A percentile compares a stretch with the other conserved stretches of the same genome.
phyloP scores from a whole-genome alignment of 2,329 filamentous ascomycete species.

The Sphaerulina vaccinii region DNA sequence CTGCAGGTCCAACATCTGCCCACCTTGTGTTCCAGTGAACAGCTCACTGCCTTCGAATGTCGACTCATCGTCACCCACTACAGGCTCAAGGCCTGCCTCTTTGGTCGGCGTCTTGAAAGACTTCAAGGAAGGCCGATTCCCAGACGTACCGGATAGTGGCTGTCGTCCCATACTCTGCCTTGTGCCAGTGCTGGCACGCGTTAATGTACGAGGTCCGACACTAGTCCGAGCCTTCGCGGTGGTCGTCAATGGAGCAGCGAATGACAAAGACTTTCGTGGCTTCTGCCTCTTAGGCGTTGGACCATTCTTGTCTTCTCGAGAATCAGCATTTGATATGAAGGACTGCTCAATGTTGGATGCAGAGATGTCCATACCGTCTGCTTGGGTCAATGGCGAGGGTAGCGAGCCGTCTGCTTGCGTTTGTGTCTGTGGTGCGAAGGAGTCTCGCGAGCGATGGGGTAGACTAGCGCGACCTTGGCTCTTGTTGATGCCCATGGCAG shows the following conservation, averaged over 20 bases:
- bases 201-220: conserved; percentile 18
- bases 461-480: conserved; percentile 13
- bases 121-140: conserved; percentile 30
- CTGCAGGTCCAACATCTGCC: conserved; percentile 15
- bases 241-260: conserved; percentile 21
- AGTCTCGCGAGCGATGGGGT: conserved; percentile 25
- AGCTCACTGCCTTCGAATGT: conserved; percentile 42
- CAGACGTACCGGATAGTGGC: conserved; percentile 30
- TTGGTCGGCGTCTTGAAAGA: conserved; percentile 28
- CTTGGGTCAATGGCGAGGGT: conserved; percentile 13
- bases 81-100: conserved; percentile 11
- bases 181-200: conserved; percentile 11
- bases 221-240: conserved; percentile 30
- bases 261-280: conserved; percentile 17
- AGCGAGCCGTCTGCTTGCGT: conserved; percentile 19
- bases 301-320: conserved; percentile 31
- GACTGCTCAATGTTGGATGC: conserved; percentile 22
- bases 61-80: conserved; percentile 32
- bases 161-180: conserved; percentile 21
- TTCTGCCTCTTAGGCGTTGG: conserved; percentile 44
- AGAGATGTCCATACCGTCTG: conserved; percentile 21
- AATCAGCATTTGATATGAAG: conserved; percentile 34
- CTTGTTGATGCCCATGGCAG: conserved; percentile 37
- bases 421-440: conserved; percentile 12
- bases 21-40: conserved; percentile 38